phyloP scores from a whole-genome alignment of 148 eudicot species.

The Chenopodium formosanum region DNA sequence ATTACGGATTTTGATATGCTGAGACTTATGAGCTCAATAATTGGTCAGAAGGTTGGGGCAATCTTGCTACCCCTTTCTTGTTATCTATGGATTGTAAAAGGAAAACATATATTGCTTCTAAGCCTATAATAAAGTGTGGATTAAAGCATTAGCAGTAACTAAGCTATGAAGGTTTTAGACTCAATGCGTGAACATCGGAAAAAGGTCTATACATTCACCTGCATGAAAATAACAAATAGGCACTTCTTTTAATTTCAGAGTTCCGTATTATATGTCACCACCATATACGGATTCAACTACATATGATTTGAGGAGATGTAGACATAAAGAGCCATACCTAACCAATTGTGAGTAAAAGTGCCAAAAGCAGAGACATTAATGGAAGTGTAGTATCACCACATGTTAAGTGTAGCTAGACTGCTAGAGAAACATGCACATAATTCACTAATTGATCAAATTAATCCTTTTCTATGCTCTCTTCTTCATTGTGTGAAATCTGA shows the following conservation, averaged over 20 bases:
- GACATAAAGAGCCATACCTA: not conserved
- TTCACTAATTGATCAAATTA: not conserved
- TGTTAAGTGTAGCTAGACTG: not conserved
- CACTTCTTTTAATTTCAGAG: not conserved
- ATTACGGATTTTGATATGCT: constrained; percentile 2
- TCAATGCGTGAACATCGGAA: not conserved
- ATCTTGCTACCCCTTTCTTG: not conserved
- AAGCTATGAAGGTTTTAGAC: not conserved
- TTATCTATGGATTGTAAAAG: not conserved
- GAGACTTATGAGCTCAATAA: not conserved
- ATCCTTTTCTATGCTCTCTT: not conserved
- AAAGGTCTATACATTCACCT: not conserved
- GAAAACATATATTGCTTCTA: not conserved
- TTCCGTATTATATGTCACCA: not conserved
- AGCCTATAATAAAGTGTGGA: not conserved
- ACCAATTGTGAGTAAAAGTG: not conserved
- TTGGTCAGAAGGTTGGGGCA: not conserved
- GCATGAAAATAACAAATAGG: too few relatives aligned
- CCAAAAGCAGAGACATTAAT: not conserved
- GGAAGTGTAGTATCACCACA: not conserved
- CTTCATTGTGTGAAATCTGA: not conserved
- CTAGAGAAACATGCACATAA: not conserved
- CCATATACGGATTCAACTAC: not conserved
- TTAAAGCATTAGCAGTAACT: not conserved
- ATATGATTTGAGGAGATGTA: not conserved